phyloP scores from a whole-genome alignment of 164 flowering plant genomes.

The Kingdonia uniflora region DNA sequence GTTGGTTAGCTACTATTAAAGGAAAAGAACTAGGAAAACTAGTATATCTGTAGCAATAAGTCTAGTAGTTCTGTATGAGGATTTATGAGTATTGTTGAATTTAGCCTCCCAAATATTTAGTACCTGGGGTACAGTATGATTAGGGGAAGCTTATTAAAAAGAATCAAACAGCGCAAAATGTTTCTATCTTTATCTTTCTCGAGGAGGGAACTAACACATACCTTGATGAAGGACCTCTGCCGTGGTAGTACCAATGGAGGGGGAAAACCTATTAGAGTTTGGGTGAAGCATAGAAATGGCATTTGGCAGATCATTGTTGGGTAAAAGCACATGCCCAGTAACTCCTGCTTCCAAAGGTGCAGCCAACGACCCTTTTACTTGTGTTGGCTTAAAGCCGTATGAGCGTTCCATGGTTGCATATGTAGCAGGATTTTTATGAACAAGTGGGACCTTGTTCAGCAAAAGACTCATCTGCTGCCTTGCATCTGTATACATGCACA shows the following conservation, averaged over 20 bases:
- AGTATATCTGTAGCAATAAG: no score
- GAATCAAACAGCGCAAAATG: no score
- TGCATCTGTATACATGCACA: conserved; percentile 28
- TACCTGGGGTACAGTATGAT: no score
- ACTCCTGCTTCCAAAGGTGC: conserved; percentile 28
- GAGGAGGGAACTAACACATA: no score
- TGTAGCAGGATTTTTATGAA: conserved; percentile 23
- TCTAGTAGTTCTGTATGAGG: no score
- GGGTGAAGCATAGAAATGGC: conserved; percentile 14
- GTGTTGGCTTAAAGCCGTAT: conserved; percentile 21
- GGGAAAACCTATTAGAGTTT: conserved; percentile 23
- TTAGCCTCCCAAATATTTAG: no score
- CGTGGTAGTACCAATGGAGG: conserved; percentile 24
- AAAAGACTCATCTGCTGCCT: conserved; percentile 41
- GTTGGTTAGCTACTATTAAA: no score
- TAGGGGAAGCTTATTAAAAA: no score
- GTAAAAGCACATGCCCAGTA: conserved; percentile 24
- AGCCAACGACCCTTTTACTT: conserved; percentile 21
- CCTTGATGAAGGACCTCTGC: conserved; percentile 50
- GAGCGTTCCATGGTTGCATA: conserved; percentile 23
- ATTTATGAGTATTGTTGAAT: no score
- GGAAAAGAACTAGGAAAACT: no score
- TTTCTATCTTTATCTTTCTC: no score
- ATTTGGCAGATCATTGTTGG: conserved; percentile 18
- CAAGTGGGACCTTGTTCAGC: conserved; percentile 29